phyloP scores from a whole-genome alignment of 371 early-diverging fungal genomes.

The Mortierella sp. region DNA sequence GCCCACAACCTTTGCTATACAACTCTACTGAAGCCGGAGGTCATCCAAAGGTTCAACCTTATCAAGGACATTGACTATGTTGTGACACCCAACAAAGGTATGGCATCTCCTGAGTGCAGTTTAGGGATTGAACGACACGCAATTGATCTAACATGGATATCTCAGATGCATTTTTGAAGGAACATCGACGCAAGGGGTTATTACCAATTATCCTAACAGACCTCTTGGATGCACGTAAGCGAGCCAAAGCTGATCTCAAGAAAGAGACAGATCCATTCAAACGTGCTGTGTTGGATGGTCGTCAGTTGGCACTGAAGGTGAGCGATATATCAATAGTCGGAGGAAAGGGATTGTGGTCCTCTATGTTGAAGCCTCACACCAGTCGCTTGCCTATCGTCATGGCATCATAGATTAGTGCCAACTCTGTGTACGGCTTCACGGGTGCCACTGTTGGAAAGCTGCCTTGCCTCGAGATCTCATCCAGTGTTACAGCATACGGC shows the following conservation, averaged over 20 bases:
- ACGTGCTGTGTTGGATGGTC: constrained; percentile 94
- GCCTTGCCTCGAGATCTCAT: constrained; percentile 98
- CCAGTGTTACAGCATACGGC: constrained; percentile 99
- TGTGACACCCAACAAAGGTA: constrained; percentile 86
- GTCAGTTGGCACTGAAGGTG: constrained; percentile 97
- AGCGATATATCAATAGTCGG: not conserved
- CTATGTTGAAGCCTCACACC: not conserved
- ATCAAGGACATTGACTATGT: constrained; percentile 86
- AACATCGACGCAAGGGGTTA: constrained; percentile 84
- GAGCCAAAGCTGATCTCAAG: constrained; percentile 94
- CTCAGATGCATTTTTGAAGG: constrained; percentile 91
- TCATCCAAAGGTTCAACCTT: constrained; percentile 72
- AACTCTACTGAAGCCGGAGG: constrained; percentile 78
- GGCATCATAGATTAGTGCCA: constrained; percentile 97
- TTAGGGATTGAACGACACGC: too few relatives aligned
- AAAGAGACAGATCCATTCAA: constrained; percentile 95
- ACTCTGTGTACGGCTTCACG: constrained; percentile 99
- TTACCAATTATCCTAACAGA: constrained; percentile 95
- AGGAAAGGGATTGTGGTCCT: not conserved
- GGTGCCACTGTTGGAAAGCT: constrained; percentile 98
- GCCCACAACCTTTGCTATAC: constrained; percentile 99
- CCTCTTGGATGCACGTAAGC: constrained; percentile 95
- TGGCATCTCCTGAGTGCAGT: too few relatives aligned
- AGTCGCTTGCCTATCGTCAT: too few relatives aligned
- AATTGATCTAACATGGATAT: too few relatives aligned